These are phyloP conservation scores for Chlamydomonas eustigma DNA, from an alignment of 139 green algal species.

Conservation along the genomic window DNA sequence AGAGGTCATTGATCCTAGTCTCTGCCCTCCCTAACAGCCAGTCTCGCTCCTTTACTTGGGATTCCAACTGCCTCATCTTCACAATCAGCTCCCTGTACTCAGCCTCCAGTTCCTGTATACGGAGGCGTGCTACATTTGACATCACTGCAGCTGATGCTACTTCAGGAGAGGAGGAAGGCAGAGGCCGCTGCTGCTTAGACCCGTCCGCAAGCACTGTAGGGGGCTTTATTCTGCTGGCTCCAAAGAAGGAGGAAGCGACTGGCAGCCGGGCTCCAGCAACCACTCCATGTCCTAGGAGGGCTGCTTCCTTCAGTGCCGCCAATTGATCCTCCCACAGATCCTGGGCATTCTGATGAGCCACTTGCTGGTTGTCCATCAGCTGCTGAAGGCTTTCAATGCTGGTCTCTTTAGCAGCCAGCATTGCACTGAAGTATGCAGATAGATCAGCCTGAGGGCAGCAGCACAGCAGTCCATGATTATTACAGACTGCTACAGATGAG, in stretches of 20 bases:
- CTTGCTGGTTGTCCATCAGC: constrained; percentile 22
- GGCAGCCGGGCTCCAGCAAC: not conserved
- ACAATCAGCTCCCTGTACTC: not conserved
- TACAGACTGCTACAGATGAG: no score
- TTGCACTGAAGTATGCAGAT: constrained; percentile 18
- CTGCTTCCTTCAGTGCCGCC: not conserved
- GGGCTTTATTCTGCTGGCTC: no score
- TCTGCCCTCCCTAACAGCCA: not conserved
- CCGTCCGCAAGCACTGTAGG: no score
- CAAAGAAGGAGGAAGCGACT: no score
- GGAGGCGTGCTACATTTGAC: not conserved
- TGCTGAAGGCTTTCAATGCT: constrained; percentile 28
- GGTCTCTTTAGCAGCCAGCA: constrained; percentile 34
- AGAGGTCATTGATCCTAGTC: not conserved
- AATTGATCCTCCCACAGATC: not conserved
- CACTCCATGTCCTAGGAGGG: not conserved
- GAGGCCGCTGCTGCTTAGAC: not conserved
- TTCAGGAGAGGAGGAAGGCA: not conserved
- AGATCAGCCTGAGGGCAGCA: no score
- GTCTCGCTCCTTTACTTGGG: not conserved
- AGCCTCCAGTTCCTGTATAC: not conserved
- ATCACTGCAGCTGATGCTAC: not conserved
- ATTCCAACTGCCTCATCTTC: not conserved
- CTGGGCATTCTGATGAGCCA: not conserved
- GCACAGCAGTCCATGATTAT: no score